Percentiles rank a stretch among this genome's conserved stretches.
Conservation (phyloP, 2,329 filamentous ascomycete genomes). For the Fusarium abutilonis region DNA sequence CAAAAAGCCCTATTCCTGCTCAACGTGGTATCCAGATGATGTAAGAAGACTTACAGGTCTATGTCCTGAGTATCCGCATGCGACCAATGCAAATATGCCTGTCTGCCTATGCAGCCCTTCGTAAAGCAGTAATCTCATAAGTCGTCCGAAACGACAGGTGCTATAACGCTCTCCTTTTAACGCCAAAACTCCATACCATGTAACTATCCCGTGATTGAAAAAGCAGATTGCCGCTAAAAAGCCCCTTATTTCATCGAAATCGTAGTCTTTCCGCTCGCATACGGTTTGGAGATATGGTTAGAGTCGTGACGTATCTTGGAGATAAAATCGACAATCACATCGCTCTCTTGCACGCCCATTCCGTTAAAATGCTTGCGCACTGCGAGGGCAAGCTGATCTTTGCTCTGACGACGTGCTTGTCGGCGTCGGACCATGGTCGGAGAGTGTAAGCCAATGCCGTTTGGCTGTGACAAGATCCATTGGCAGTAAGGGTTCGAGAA, state of each 20-base stretch:
- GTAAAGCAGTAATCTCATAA: constrained; percentile 11
- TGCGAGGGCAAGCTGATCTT: constrained; percentile 75
- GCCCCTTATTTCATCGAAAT: constrained; percentile 26
- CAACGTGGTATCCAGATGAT: constrained; percentile 39
- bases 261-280: constrained; percentile 10
- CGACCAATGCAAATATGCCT: constrained; percentile 30
- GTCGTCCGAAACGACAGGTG: constrained; percentile 21
- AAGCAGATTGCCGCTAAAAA: constrained; percentile 6
- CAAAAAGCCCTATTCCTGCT: constrained; percentile 20
- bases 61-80: constrained; percentile 20
- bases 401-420: constrained; percentile 72
- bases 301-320: constrained; percentile 67
- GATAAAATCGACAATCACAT: constrained; percentile 82
- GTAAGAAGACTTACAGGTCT: constrained; percentile 35
- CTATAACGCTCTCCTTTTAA: constrained; percentile 21
- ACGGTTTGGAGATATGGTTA: constrained; percentile 44
- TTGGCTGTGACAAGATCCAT: constrained; percentile 67
- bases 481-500: constrained; percentile 73
- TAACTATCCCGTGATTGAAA: constrained; percentile 17
- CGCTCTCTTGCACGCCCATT: constrained; percentile 80
- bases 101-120: constrained; percentile 25
- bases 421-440: constrained; percentile 78
- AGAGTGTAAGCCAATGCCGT: constrained; percentile 74
- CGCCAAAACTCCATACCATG: constrained; percentile 38
- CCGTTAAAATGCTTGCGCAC: constrained; percentile 87